Evolutionary conservation across 441 rosid species (phyloP).

Genomic region (Adansonia rubrostipa): DNA sequence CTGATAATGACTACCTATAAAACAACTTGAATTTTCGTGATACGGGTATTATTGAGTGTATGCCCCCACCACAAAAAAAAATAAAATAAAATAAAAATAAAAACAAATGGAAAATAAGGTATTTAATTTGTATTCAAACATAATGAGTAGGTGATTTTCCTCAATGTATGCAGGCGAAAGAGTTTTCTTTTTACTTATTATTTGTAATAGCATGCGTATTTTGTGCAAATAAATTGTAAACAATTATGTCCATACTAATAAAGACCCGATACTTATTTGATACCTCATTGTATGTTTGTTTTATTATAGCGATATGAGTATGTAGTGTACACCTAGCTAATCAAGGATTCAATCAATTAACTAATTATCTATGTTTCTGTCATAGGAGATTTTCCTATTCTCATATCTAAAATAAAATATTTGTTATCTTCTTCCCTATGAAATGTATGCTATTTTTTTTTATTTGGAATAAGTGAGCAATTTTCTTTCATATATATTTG

Average conservation of each 20-base stretch:
- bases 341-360: neutral
- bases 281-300: neutral
- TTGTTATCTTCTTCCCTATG: neutral
- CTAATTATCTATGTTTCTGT: neutral
- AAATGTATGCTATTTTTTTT: neutral
- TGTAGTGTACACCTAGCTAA: neutral
- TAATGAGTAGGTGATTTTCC: neutral
- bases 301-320: neutral
- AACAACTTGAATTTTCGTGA: neutral
- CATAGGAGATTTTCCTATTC: neutral
- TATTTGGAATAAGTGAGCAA: neutral
- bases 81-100: neutral
- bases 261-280: neutral
- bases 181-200: neutral
- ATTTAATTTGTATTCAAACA: neutral
- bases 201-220: neutral
- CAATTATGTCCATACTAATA: neutral
- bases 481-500: neutral
- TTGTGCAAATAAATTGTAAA: neutral
- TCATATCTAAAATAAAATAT: neutral
- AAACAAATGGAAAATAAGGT: neutral
- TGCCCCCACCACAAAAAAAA: neutral
- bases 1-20: conserved; percentile 19
- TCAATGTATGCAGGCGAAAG: neutral
- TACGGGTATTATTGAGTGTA: neutral